A percentile compares a stretch with the other conserved stretches of the same genome.
Evolutionary conservation across 2,329 filamentous ascomycete genomes (phyloP).

Genomic region (Eutypella sp.): DNA sequence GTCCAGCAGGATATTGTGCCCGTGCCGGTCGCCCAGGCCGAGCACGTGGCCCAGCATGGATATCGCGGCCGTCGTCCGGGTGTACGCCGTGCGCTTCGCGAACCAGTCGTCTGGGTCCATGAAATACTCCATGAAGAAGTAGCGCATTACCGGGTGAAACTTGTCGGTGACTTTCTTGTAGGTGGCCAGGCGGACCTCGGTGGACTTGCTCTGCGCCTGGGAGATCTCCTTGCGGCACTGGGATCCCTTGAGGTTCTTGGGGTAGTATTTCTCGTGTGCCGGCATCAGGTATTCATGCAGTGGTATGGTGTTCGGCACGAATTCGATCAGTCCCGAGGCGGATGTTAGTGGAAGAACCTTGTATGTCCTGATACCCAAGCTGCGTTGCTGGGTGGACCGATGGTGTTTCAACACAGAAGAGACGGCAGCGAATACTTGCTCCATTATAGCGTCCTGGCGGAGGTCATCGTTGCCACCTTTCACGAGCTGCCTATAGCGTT

Average conservation of each 20-base stretch:
- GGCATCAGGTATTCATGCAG: constrained; percentile 90
- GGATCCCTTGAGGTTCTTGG: constrained; percentile 71
- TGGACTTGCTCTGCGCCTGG: constrained; percentile 63
- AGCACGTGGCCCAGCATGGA: constrained; percentile 92
- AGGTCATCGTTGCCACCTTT: constrained; percentile 96
- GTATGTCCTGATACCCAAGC: constrained; percentile 89
- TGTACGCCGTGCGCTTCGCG: constrained; percentile 80
- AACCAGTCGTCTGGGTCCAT: constrained; percentile 96
- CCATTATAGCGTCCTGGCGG: constrained; percentile 97
- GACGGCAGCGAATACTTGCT: constrained; percentile 96
- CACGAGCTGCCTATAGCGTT: constrained; percentile 81
- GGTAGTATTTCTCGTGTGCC: constrained; percentile 81
- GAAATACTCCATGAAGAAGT: constrained; percentile 96
- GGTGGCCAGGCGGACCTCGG: constrained; percentile 65
- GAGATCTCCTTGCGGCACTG: constrained; percentile 76
- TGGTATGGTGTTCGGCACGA: constrained; percentile 88
- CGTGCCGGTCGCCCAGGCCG: constrained; percentile 88
- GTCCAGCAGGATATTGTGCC: constrained; percentile 94
- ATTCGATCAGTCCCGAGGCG: constrained; percentile 89
- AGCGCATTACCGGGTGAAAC: constrained; percentile 90
- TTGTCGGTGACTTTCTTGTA: constrained; percentile 75
- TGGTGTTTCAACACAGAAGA: constrained; percentile 85
- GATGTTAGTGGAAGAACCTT: constrained; percentile 88
- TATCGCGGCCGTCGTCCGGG: constrained; percentile 86
- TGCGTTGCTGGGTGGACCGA: constrained; percentile 79